phyloP scores from a whole-genome alignment of 2,329 filamentous ascomycete species.

The Metarhizium sp. region DNA sequence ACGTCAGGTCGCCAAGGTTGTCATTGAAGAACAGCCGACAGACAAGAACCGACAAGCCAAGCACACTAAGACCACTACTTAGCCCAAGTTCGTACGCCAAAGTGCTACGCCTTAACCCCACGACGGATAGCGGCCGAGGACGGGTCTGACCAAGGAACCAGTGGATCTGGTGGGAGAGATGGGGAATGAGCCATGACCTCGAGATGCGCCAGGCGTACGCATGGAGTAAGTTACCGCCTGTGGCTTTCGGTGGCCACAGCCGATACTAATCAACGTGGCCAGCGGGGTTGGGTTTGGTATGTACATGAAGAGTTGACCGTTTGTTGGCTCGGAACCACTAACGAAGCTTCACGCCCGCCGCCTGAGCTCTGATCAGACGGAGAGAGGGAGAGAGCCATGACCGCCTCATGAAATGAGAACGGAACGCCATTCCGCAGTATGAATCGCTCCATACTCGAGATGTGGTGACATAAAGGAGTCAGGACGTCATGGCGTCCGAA shows the following conservation, averaged over 20 bases:
- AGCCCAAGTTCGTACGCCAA: background rate
- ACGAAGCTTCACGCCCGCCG: background rate
- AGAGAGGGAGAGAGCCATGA: background rate
- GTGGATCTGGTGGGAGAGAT: constrained; percentile 5
- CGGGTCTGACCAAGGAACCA: constrained; percentile 7
- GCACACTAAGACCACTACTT: background rate
- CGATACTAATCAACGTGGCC: background rate
- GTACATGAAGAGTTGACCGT: background rate
- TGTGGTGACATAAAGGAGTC: background rate
- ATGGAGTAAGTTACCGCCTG: background rate
- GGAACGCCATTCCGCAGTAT: background rate
- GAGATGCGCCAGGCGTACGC: background rate
- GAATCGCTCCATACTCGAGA: background rate
- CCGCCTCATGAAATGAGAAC: background rate
- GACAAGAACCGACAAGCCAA: background rate
- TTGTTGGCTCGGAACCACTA: background rate
- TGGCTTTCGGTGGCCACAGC: background rate
- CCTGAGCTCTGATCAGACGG: background rate
- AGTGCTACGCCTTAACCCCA: constrained; percentile 2
- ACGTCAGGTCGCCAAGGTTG: constrained; percentile 1
- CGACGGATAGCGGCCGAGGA: constrained; percentile 4
- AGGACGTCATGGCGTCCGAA: background rate
- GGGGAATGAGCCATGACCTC: constrained; percentile 4
- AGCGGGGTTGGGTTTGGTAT: background rate
- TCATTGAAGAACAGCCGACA: constrained; percentile 2